phyloP scores from a whole-genome alignment of 768 basidiomycete genomes.

The Boletus rex-veris region DNA sequence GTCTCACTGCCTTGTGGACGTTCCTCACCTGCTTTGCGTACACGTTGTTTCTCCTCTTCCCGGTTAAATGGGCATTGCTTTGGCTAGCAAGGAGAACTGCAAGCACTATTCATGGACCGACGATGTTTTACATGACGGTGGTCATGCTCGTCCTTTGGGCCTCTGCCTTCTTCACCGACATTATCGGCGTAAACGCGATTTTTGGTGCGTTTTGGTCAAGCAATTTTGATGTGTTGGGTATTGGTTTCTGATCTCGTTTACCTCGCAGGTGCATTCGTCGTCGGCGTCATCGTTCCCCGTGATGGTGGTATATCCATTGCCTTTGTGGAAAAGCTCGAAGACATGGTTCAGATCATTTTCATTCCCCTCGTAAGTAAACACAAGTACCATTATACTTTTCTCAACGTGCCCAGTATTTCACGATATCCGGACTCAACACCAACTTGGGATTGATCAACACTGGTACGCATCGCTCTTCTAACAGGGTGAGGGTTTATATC shows the following conservation, averaged over 20 bases:
- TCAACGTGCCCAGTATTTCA: constrained; percentile 70
- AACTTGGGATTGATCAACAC: constrained; percentile 80
- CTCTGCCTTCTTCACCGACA: constrained; percentile 89
- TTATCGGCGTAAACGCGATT: constrained; percentile 92
- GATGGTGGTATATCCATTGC: constrained; percentile 82
- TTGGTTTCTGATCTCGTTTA: neutral
- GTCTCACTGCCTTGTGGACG: constrained; percentile 82
- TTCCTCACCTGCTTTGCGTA: constrained; percentile 79
- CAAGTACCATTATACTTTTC: neutral
- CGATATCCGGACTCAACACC: constrained; percentile 89
- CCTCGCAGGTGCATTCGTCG: constrained; percentile 69
- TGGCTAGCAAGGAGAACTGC: constrained; percentile 80
- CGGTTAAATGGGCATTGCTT: constrained; percentile 53
- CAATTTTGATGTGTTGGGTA: neutral
- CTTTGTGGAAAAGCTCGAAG: constrained; percentile 91
- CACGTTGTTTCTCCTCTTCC: constrained; percentile 72
- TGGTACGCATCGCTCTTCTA: constrained; percentile 37
- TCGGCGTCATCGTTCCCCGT: constrained; percentile 79
- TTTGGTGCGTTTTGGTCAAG: constrained; percentile 52
- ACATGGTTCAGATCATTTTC: constrained; percentile 88
- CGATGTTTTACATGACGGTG: constrained; percentile 84
- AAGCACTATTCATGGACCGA: constrained; percentile 77
- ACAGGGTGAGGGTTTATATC: neutral
- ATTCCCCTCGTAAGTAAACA: constrained; percentile 67
- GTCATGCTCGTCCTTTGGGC: constrained; percentile 79